Percentiles rank a stretch among this genome's conserved stretches.
Conservation (phyloP, 2,329 filamentous ascomycete genomes). For the Nannizziopsis barbatae region DNA sequence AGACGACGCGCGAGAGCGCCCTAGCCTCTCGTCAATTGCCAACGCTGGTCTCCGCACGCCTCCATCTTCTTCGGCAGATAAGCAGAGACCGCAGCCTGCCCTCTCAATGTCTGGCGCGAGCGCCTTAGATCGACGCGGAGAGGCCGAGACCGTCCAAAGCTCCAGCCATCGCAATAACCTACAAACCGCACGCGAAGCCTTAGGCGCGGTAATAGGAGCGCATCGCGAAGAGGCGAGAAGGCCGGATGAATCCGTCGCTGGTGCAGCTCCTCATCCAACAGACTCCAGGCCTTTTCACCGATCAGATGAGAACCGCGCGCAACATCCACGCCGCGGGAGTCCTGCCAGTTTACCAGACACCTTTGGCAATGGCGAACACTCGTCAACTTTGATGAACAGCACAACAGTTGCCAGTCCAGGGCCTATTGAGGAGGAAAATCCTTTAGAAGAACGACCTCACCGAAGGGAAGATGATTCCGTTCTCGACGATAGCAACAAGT, state of each 20-base stretch:
- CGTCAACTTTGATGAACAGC: slow-evolving; percentile 41
- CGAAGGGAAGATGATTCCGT: slow-evolving; percentile 30
- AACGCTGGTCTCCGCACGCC: slow-evolving; percentile 33
- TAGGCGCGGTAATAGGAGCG: slow-evolving; percentile 26
- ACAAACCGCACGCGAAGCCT: slow-evolving; percentile 34
- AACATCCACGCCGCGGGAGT: slow-evolving; percentile 9
- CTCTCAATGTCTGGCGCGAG: slow-evolving; percentile 39
- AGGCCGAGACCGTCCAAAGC: slow-evolving; percentile 21
- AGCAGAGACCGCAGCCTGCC: slow-evolving; percentile 25
- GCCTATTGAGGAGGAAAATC: slow-evolving; percentile 36
- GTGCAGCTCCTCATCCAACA: slow-evolving; percentile 1
- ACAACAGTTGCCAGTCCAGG: slow-evolving; percentile 39
- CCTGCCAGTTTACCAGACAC: slow-evolving; percentile 24
- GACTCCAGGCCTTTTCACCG: slow-evolving; percentile 36
- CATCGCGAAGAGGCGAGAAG: slow-evolving; percentile 26
- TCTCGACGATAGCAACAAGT: slow-evolving; percentile 39
- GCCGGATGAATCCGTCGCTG: slow-evolving; percentile 8
- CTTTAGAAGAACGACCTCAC: slow-evolving; percentile 33
- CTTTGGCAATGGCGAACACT: slow-evolving; percentile 43
- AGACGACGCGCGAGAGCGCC: slow-evolving; percentile 25
- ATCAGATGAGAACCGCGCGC: slow-evolving; percentile 14
- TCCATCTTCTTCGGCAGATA: slow-evolving; percentile 25
- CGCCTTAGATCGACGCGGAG: slow-evolving; percentile 32
- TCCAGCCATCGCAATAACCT: slow-evolving; percentile 25
- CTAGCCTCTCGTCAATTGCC: slow-evolving; percentile 33